Percentiles rank a stretch among this genome's conserved stretches.
These are phyloP conservation scores for Batrachochytrium dendrobatidis DNA, from an alignment of 371 early-diverging fungal genomes.

Conservation along the genomic window DNA sequence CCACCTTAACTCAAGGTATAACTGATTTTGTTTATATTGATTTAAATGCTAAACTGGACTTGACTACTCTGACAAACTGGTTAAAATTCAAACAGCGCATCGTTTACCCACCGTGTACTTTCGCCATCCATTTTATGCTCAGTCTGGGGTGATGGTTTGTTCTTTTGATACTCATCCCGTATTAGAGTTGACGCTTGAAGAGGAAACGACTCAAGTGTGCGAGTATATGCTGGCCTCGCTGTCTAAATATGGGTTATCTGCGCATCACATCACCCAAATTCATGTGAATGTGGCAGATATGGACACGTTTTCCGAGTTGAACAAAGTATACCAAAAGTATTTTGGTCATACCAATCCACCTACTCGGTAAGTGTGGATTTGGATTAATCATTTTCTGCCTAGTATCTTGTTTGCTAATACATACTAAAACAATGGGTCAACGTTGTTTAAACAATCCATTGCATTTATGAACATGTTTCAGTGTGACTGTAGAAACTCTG, in stretches of 20 bases:
- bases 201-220: not conserved
- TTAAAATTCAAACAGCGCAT: too few relatives aligned
- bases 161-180: not conserved
- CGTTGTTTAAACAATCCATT: not conserved
- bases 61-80: not conserved
- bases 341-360: constrained; percentile 62
- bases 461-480: constrained; percentile 1
- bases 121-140: constrained; percentile 9
- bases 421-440: not conserved
- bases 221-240: constrained; percentile 1
- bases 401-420: not conserved
- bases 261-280: constrained; percentile 52
- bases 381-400: not conserved
- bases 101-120: constrained; percentile 6
- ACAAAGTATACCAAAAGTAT: constrained; percentile 52
- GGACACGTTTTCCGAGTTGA: constrained; percentile 55
- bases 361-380: constrained; percentile 39
- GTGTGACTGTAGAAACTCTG: constrained; percentile 45
- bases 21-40: too few relatives aligned
- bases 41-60: too few relatives aligned
- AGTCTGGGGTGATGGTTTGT: constrained; percentile 11
- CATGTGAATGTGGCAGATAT: constrained; percentile 58
- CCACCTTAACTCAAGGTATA: too few relatives aligned
- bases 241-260: constrained; percentile 16
- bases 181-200: not conserved